Conservation (phyloP, 2,329 filamentous ascomycete species). For the Xylariaceae sp. region DNA sequence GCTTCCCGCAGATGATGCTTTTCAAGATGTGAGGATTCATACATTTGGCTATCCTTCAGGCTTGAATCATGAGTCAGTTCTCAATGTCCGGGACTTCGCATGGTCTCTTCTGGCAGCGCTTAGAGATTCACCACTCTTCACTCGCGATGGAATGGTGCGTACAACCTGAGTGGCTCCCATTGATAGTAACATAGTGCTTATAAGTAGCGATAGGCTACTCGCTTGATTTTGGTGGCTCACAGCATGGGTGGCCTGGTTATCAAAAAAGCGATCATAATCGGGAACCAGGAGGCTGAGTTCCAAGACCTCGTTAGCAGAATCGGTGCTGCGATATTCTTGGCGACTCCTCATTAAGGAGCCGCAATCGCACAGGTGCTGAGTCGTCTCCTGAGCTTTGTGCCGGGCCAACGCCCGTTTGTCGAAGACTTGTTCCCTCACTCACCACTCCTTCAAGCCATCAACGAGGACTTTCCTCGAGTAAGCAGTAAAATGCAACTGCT, state of each 20-base stretch:
- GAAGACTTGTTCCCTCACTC: constrained; percentile 30
- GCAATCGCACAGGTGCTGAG: constrained; percentile 25
- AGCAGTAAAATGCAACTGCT: constrained; percentile 23
- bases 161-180: background rate
- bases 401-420: constrained; percentile 28
- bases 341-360: constrained; percentile 35
- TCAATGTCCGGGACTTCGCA: constrained; percentile 33
- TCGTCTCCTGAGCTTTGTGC: constrained; percentile 20
- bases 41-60: constrained; percentile 28
- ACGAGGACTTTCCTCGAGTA: constrained; percentile 32
- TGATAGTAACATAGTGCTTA: background rate
- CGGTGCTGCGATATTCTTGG: constrained; percentile 34
- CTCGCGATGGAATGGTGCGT: constrained; percentile 13
- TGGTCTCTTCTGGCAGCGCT: constrained; percentile 28
- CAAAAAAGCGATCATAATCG: constrained; percentile 35
- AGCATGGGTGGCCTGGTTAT: constrained; percentile 38
- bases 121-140: constrained; percentile 25
- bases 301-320: constrained; percentile 21
- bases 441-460: constrained; percentile 26
- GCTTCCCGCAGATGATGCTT: constrained; percentile 30
- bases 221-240: constrained; percentile 33
- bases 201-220: constrained; percentile 18
- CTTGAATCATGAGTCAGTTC: constrained; percentile 17
- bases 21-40: constrained; percentile 32
- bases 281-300: constrained; percentile 20